Base-by-base conservation (phyloP, 257 asterid genomes). In the Fraxinus anomala region DNA sequence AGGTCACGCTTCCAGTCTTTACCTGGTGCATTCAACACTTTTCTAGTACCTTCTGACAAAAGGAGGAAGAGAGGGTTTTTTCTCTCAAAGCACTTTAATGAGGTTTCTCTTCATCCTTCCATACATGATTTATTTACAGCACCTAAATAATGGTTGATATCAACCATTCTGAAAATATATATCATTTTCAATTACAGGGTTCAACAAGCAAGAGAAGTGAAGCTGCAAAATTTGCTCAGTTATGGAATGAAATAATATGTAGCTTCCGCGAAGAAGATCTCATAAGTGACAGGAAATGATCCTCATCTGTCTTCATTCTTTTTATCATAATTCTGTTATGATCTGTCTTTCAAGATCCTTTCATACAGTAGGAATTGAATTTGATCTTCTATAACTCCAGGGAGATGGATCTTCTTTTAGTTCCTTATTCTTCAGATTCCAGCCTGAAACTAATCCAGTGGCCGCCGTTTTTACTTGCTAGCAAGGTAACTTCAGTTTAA, bases 251-350 rank as follows among this genome's bases (percentile, higher is more conserved):
- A 85, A 89, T 96, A 68, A 91, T 96, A 40, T 83, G 90, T 80
- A 93, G 99, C 87, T 96, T 96, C 81, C 93, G 99, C n/a, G 99
- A 96, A 86, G 99, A 96, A 88, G 99, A 96, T 88, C 87, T 96
- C 83, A 90, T 96, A 83, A 93, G 93, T 74, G 98, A 96, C 83
- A 96, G 98, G 99, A 74, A 90, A 84, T 78, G 82, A 82, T 77
- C 79, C 72, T 68, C 47, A 56, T 61, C 68, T 87, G 14, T 11
- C 56, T 40, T 39, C 65, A 76, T 82, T 56, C 13, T 67, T 77
- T 72, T 31, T 1, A 28, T 31, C 73, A 6, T 28, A 39, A 77
- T 78, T 66, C 6, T 42, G 5, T 12, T 42, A 0, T 42, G 51
- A 42, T 42, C 9, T 42, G 3, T 13, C 3, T 42, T 2, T 42